Evolutionary conservation across 176 grass and related monocot genomes (phyloP).

Genomic region (Phoenix roebelenii): DNA sequence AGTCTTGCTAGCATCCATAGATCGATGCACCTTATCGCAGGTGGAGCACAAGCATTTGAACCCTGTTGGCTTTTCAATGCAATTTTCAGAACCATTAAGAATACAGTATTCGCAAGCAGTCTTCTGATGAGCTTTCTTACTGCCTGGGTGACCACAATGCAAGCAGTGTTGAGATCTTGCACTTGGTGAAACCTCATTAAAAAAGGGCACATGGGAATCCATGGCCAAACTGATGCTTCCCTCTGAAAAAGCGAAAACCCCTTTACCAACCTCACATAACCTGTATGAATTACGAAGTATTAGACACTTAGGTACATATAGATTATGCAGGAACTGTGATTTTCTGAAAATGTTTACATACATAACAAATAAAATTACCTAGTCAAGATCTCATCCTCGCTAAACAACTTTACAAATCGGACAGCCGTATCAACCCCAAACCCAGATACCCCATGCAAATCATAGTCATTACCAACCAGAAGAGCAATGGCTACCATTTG

Average conservation of each 20-base stretch:
- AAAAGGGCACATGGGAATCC: constrained; percentile 41
- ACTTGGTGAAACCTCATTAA: constrained; percentile 20
- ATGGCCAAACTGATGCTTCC: constrained; percentile 23
- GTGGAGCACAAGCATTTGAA: constrained; percentile 67
- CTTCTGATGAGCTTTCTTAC: constrained; percentile 67
- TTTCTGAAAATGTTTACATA: not conserved
- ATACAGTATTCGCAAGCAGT: constrained; percentile 67
- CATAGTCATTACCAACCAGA: constrained; percentile 74
- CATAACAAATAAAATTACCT: constrained; percentile 39
- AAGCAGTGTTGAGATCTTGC: constrained; percentile 53
- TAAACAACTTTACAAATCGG: constrained; percentile 59
- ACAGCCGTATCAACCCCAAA: constrained; percentile 74
- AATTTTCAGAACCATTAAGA: constrained; percentile 40
- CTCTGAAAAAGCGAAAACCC: constrained; percentile 34
- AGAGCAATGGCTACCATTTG: constrained; percentile 90
- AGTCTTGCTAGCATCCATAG: not conserved
- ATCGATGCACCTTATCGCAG: constrained; percentile 56
- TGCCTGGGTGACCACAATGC: constrained; percentile 83
- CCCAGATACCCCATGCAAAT: constrained; percentile 67
- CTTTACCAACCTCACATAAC: constrained; percentile 65
- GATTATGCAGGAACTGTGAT: too few species aligned
- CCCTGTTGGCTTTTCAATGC: constrained; percentile 55
- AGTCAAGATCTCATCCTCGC: constrained; percentile 58
- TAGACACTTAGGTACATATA: too few species aligned
- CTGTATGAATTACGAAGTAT: constrained; percentile 19